phyloP scores from a whole-genome alignment of 345 rosid species.

The Populus deltoides region DNA sequence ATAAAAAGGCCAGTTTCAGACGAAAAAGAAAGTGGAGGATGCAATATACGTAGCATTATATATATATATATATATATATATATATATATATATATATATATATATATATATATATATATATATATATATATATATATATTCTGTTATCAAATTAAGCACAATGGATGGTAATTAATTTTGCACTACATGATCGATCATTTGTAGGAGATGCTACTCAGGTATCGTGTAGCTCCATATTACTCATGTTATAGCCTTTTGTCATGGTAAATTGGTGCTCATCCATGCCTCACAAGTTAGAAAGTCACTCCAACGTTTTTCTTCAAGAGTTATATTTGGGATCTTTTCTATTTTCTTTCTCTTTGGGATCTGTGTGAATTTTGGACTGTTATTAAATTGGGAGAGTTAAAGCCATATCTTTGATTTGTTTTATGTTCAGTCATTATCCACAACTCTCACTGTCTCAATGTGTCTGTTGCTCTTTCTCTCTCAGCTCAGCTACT shows the following conservation, averaged over 20 bases:
- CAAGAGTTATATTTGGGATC: background rate
- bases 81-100: background rate
- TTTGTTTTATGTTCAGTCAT: constrained; percentile 45
- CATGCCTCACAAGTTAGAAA: background rate
- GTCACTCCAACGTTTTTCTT: background rate
- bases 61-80: background rate
- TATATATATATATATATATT: background rate
- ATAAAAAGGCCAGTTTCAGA: constrained; percentile 3
- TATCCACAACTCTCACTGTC: constrained; percentile 38
- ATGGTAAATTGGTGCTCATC: background rate
- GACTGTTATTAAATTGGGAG: constrained; percentile 19
- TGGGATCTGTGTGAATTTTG: constrained; percentile 49
- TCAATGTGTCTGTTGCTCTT: constrained; percentile 17
- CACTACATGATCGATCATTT: too few relatives aligned
- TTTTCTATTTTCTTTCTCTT: constrained; percentile 22
- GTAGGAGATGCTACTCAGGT: background rate
- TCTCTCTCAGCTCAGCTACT: constrained; percentile 23
- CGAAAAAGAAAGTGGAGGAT: constrained; percentile 4
- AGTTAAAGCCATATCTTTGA: constrained; percentile 33
- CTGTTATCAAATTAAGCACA: too few relatives aligned
- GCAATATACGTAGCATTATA: background rate
- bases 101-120: too few relatives aligned
- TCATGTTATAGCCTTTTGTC: background rate
- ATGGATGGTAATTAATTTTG: too few relatives aligned
- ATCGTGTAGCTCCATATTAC: background rate